A percentile compares a stretch with the other conserved stretches of the same genome.
phyloP scores from a whole-genome alignment of 2,329 filamentous ascomycete genomes.

The Venturia nashicola region DNA sequence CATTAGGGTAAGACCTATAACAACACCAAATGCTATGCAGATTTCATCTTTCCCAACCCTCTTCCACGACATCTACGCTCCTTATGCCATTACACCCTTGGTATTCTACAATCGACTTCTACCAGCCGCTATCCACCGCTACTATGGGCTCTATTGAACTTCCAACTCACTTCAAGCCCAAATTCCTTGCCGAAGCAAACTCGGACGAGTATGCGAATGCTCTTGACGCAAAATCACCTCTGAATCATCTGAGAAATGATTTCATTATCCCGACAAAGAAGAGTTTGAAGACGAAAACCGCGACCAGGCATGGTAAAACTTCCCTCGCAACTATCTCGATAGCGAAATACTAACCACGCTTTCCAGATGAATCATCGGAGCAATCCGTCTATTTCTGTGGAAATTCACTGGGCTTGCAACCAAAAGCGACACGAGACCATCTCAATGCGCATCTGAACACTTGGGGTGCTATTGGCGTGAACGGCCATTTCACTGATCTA shows the following conservation, averaged over 20 bases:
- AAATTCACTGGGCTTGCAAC: slow-evolving; percentile 12
- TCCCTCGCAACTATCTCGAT: neutral
- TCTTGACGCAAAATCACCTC: neutral
- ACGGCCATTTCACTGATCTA: slow-evolving; percentile 11
- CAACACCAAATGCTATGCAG: too few relatives aligned
- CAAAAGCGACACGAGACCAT: slow-evolving; percentile 10
- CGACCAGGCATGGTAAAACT: neutral
- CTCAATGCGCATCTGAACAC: slow-evolving; percentile 12
- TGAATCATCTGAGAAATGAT: neutral
- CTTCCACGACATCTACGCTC: neutral
- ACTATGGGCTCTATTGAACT: neutral
- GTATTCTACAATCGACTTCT: neutral
- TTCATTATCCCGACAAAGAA: neutral
- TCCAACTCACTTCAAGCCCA: neutral
- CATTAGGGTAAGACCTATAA: neutral
- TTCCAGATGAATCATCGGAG: neutral
- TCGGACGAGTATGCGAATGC: neutral
- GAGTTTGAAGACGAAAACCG: neutral
- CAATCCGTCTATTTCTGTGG: slow-evolving; percentile 12
- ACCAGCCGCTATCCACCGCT: too few relatives aligned
- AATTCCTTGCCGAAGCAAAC: neutral
- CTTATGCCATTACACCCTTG: neutral
- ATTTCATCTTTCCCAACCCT: too few relatives aligned
- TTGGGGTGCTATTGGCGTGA: slow-evolving; percentile 10
- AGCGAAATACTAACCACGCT: neutral